Evolutionary conservation across 192 early-diverging fungal genomes (phyloP).

Genomic region (Rhizoclosmatium sp.): DNA sequence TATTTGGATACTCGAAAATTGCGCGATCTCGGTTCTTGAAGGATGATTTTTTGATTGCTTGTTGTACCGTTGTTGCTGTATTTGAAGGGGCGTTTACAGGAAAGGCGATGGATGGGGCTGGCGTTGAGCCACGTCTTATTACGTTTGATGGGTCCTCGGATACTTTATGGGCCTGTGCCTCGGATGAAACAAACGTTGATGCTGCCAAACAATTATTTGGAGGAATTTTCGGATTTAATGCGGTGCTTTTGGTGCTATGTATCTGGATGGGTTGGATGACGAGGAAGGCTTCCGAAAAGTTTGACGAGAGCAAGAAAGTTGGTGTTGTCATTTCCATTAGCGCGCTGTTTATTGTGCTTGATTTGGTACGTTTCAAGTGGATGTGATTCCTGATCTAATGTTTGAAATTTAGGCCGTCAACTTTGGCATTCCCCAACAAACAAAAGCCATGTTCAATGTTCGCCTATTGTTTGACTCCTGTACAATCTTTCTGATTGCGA

Average conservation of each 20-base stretch:
- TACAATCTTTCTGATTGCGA: too few species aligned
- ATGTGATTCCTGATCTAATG: too few species aligned
- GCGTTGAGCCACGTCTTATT: not conserved
- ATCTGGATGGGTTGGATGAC: not conserved
- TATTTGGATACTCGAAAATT: constrained; percentile 16
- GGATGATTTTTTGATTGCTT: not conserved
- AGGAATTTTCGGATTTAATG: constrained; percentile 4
- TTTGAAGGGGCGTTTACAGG: not conserved
- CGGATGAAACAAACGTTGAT: not conserved
- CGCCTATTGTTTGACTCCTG: too few species aligned
- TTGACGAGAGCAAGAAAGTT: constrained; percentile 19
- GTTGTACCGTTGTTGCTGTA: not conserved
- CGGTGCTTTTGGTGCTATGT: not conserved
- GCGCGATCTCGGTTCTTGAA: not conserved
- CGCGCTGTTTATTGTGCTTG: not conserved
- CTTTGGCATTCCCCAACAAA: too few species aligned
- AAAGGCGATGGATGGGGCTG: not conserved
- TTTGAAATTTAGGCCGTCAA: too few species aligned
- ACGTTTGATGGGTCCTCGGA: not conserved
- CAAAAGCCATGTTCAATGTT: too few species aligned
- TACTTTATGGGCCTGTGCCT: not conserved
- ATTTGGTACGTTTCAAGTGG: too few species aligned
- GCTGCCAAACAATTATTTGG: too few species aligned
- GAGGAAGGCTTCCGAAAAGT: not conserved
- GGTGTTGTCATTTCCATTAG: not conserved